Evolutionary conservation across 495 filamentous ascomycete genomes (phyloP).

Genomic region (Lineolata rhizophorae): DNA sequence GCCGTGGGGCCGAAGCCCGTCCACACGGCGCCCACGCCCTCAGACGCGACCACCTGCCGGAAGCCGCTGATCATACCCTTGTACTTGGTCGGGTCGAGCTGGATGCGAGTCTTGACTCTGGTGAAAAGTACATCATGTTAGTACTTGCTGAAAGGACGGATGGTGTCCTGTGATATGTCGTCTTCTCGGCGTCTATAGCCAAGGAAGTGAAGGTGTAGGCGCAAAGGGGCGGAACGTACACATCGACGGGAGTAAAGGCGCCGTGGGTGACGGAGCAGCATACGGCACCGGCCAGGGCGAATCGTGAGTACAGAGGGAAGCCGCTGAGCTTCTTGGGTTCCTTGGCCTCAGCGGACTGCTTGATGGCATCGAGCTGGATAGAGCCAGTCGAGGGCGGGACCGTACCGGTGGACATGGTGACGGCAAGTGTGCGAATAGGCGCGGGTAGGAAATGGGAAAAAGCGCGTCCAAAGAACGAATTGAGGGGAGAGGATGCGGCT

Average conservation of each 20-base stretch:
- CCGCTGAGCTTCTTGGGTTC: conserved; percentile 18
- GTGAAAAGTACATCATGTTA: conserved; percentile 6
- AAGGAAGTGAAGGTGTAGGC: too few relatives aligned
- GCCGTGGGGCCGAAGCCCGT: conserved; percentile 21
- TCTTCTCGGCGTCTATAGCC: too few relatives aligned
- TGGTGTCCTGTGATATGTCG: neutral
- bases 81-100: conserved; percentile 23
- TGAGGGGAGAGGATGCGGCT: too few relatives aligned
- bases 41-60: conserved; percentile 19
- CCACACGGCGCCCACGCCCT: conserved; percentile 20
- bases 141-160: neutral
- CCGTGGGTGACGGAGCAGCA: conserved; percentile 93
- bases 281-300: conserved; percentile 81
- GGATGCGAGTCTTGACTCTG: conserved; percentile 23
- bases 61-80: conserved; percentile 22
- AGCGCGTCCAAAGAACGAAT: too few relatives aligned
- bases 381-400: conserved; percentile 17
- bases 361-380: conserved; percentile 18
- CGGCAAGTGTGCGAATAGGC: too few relatives aligned
- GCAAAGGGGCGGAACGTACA: conserved; percentile 40
- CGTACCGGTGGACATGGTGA: too few relatives aligned
- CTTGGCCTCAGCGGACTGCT: conserved; percentile 12
- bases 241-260: conserved; percentile 80
- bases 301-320: conserved; percentile 31
- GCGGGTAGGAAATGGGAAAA: too few relatives aligned